Evolutionary conservation across 2,329 filamentous ascomycete genomes (phyloP).

Genomic region (Ophiostoma triangulosporum): DNA sequence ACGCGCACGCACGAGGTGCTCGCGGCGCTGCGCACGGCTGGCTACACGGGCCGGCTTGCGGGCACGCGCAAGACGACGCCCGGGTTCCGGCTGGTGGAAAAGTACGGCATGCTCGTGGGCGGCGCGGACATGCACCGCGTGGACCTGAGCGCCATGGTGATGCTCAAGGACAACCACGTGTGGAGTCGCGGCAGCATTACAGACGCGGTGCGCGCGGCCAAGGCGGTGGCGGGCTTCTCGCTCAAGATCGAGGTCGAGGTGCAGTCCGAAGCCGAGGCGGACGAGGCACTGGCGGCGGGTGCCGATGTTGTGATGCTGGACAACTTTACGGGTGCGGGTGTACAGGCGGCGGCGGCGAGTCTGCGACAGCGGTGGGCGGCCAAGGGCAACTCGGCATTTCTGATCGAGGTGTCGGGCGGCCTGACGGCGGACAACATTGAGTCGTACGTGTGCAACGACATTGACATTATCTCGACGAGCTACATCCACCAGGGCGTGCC

Average conservation of each 20-base stretch:
- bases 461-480: constrained; percentile 93
- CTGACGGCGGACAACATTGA: constrained; percentile 74
- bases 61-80: constrained; percentile 96
- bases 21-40: constrained; percentile 43
- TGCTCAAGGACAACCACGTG: constrained; percentile 98
- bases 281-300: constrained; percentile 80
- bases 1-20: constrained; percentile 49
- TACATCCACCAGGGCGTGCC: constrained; percentile 92
- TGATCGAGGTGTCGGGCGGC: constrained; percentile 88
- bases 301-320: constrained; percentile 97
- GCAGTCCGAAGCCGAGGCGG: constrained; percentile 72
- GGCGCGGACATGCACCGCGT: constrained; percentile 86
- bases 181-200: constrained; percentile 83
- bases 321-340: constrained; percentile 74
- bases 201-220: constrained; percentile 71
- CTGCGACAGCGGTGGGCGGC: constrained; percentile 72
- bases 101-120: constrained; percentile 93
- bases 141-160: constrained; percentile 88
- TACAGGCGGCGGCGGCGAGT: constrained; percentile 58
- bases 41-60: constrained; percentile 74
- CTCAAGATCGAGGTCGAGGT: constrained; percentile 96
- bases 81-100: constrained; percentile 88
- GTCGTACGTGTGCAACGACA: constrained; percentile 68
- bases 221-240: constrained; percentile 72
- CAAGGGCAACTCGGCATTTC: constrained; percentile 44